Percentiles rank a stretch among this genome's conserved stretches.
Conservation (phyloP, 2,329 filamentous ascomycete species). For the Cercospora brassicicola region DNA sequence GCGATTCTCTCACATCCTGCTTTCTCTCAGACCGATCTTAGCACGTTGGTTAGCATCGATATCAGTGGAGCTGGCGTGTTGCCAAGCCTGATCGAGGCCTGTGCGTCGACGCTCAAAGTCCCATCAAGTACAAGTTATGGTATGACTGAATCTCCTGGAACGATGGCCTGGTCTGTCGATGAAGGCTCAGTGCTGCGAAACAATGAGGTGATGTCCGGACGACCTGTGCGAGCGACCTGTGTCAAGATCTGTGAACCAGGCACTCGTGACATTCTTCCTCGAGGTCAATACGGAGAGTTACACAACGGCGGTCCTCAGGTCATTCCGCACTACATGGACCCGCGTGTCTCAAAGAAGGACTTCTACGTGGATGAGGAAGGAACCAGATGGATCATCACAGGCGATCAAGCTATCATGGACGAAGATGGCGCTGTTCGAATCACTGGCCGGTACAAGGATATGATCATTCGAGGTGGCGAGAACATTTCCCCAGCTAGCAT, state of each 20-base stretch:
- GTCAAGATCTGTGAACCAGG: conserved; percentile 38
- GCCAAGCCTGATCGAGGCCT: conserved; percentile 35
- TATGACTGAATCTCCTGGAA: conserved; percentile 50
- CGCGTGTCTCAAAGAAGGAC: conserved; percentile 30
- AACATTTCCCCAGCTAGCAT: conserved; percentile 56
- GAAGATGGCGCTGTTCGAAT: conserved; percentile 45
- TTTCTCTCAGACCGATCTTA: conserved; percentile 33
- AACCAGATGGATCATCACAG: conserved; percentile 65
- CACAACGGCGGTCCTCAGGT: conserved; percentile 37
- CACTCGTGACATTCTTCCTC: conserved; percentile 30
- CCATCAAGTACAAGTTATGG: conserved; percentile 43
- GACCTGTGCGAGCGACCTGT: conserved; percentile 44
- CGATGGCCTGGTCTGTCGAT: conserved; percentile 44
- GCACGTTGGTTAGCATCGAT: conserved; percentile 37
- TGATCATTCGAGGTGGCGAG: conserved; percentile 60
- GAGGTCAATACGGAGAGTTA: conserved; percentile 37
- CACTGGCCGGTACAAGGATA: conserved; percentile 39
- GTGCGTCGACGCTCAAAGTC: conserved; percentile 33
- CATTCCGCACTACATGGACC: conserved; percentile 36
- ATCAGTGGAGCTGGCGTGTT: conserved; percentile 43
- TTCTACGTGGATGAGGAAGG: conserved; percentile 38
- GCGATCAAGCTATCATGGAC: conserved; percentile 57
- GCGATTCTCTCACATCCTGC: conserved; percentile 37
- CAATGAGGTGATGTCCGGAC: conserved; percentile 47
- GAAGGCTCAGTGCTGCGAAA: conserved; percentile 35